phyloP scores from a whole-genome alignment of 176 grass and related monocot genomes.

The Alopecurus myosuroides region DNA sequence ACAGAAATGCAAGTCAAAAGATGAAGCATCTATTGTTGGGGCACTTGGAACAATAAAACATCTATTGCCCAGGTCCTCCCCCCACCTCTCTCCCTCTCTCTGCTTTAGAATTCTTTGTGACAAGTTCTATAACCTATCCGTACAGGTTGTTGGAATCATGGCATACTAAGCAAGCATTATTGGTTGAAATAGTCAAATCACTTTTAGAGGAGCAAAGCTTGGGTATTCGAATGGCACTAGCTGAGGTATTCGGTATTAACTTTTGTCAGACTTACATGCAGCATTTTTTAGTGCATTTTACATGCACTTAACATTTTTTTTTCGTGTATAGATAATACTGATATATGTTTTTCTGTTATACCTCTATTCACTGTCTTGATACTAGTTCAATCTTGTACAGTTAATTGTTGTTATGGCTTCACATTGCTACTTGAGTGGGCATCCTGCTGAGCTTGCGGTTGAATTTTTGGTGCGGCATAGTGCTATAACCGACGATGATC shows the following conservation, averaged over 20 bases:
- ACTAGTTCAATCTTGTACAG: constrained; percentile 53
- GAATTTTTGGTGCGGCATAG: constrained; percentile 84
- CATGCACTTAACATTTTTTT: background rate
- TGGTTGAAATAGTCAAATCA: constrained; percentile 87
- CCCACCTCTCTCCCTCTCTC: background rate
- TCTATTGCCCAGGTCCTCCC: constrained; percentile 75
- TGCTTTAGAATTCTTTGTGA: background rate
- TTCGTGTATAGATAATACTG: background rate
- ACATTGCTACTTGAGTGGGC: constrained; percentile 85
- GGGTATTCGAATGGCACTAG: constrained; percentile 72
- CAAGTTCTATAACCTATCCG: background rate
- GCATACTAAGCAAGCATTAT: constrained; percentile 67
- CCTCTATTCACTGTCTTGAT: constrained; percentile 13
- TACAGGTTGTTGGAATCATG: constrained; percentile 92
- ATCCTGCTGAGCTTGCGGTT: constrained; percentile 70
- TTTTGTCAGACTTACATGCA: background rate
- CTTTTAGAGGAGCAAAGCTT: constrained; percentile 81
- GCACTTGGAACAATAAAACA: constrained; percentile 81
- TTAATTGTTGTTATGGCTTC: constrained; percentile 99
- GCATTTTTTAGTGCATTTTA: background rate
- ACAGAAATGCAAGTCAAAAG: constrained; percentile 97
- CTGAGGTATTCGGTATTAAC: constrained; percentile 48
- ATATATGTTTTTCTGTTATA: constrained; percentile 17
- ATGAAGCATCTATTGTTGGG: constrained; percentile 83
- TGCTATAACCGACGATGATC: constrained; percentile 71